Conservation (phyloP, 352 stramenopile genomes). For the Phytophthora constricta region DNA sequence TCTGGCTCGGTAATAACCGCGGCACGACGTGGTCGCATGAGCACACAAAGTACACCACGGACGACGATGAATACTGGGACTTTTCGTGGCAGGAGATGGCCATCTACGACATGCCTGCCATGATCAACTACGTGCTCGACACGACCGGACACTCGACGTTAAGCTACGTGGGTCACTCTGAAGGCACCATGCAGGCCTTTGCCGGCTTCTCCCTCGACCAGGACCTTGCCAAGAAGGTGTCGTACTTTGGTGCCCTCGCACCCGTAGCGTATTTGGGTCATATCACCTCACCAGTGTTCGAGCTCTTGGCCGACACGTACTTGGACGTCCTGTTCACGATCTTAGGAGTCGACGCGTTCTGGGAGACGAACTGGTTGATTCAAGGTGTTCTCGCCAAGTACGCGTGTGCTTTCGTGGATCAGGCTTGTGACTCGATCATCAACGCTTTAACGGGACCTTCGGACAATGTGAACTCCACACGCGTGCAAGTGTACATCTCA, state of each 20-base stretch:
- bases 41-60: conserved; percentile 52
- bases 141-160: conserved; percentile 44
- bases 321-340: conserved; percentile 51
- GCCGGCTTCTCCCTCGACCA: conserved; percentile 62
- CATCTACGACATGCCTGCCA: conserved; percentile 63
- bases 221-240: conserved; percentile 61
- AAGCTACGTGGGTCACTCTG: conserved; percentile 68
- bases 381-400: conserved; percentile 60
- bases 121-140: conserved; percentile 62
- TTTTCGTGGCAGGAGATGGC: conserved; percentile 76
- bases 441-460: conserved; percentile 57
- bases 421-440: conserved; percentile 57
- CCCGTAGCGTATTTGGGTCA: conserved; percentile 53
- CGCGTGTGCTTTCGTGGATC: conserved; percentile 53
- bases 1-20: conserved; percentile 78
- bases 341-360: conserved; percentile 57
- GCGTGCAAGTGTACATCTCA: conserved; percentile 69
- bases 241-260: conserved; percentile 66
- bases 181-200: conserved; percentile 72
- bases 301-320: conserved; percentile 46
- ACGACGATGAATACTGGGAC: conserved; percentile 60
- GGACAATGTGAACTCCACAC: conserved; percentile 59
- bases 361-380: conserved; percentile 50
- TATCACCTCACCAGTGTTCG: conserved; percentile 53
- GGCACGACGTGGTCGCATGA: conserved; percentile 69